Evolutionary conservation across 768 basidiomycete species (phyloP).

Genomic region (Leccinum boreale): DNA sequence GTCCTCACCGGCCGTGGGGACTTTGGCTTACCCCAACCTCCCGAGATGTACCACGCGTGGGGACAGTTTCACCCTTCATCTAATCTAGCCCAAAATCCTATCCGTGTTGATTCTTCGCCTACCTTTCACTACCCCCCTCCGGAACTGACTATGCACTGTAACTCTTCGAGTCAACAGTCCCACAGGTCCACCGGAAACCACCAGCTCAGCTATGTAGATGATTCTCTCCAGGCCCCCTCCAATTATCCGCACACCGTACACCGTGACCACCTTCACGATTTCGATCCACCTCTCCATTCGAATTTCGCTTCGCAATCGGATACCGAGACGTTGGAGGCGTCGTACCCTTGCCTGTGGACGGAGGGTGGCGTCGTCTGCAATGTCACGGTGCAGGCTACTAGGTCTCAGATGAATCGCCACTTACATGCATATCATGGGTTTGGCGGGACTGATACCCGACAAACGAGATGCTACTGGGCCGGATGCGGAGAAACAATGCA

Average conservation of each 20-base stretch:
- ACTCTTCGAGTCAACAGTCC: neutral
- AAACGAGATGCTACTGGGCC: constrained; percentile 19
- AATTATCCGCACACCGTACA: neutral
- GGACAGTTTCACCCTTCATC: neutral
- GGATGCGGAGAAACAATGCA: constrained; percentile 23
- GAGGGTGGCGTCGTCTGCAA: constrained; percentile 11
- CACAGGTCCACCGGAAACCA: neutral
- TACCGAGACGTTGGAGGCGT: constrained; percentile 1
- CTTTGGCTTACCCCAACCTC: neutral
- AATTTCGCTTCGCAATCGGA: constrained; percentile 1
- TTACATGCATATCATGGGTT: constrained; percentile 23
- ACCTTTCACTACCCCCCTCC: neutral
- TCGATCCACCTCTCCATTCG: neutral
- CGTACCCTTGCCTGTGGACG: constrained; percentile 20
- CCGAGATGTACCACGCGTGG: constrained; percentile 8
- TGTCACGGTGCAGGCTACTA: constrained; percentile 19
- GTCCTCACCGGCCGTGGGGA: neutral
- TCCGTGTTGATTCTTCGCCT: neutral
- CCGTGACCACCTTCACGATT: neutral
- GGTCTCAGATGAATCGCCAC: constrained; percentile 26
- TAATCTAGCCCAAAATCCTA: neutral
- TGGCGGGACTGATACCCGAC: constrained; percentile 19
- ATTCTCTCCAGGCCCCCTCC: neutral
- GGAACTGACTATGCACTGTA: neutral
- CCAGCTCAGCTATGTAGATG: constrained; percentile 1